Conservation (phyloP, 1,284 basidiomycete genomes). For the Trichosporon sp. region DNA sequence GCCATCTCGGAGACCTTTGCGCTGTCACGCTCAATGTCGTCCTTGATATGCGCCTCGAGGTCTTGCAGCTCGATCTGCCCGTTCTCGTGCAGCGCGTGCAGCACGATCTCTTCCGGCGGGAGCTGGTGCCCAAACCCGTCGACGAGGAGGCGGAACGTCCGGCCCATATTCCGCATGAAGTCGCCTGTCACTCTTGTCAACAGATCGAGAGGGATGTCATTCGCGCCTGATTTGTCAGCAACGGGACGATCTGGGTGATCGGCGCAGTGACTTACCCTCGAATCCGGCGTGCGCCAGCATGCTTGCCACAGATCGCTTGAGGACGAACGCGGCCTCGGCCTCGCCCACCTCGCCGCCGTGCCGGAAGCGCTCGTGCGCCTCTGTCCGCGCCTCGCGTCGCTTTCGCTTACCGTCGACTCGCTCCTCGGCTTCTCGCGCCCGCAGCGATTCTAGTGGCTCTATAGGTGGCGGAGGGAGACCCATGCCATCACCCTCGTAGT, state of each 20-base stretch:
- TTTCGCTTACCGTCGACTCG: conserved; percentile 31
- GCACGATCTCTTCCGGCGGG: conserved; percentile 85
- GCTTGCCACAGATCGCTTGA: conserved; percentile 60
- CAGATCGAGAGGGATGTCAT: conserved; percentile 72
- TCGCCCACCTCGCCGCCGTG: conserved; percentile 50
- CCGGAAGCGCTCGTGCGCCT: conserved; percentile 36
- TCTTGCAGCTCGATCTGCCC: conserved; percentile 73
- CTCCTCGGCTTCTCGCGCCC: conserved; percentile 34
- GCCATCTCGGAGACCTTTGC: conserved; percentile 74
- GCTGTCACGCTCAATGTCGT: conserved; percentile 84
- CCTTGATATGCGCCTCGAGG: conserved; percentile 82
- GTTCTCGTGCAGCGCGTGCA: conserved; percentile 85
- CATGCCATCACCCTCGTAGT: conserved; percentile 47
- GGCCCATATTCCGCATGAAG: conserved; percentile 81
- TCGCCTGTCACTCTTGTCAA: conserved; percentile 77
- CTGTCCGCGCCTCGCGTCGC: conserved; percentile 34
- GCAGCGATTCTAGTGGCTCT: conserved; percentile 32
- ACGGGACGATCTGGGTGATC: conserved; percentile 1
- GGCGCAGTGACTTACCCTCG: conserved; percentile 66
- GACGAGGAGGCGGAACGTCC: conserved; percentile 75
- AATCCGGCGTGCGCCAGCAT: conserved; percentile 85
- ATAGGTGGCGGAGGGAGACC: conserved; percentile 39
- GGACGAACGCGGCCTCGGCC: conserved; percentile 43
- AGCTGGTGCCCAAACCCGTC: conserved; percentile 80
- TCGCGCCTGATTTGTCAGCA: conserved; percentile 51